Percentiles rank a stretch among this genome's conserved stretches.
Evolutionary conservation across 306 rosid genomes (phyloP).

Genomic region (Alnus glutinosa): DNA sequence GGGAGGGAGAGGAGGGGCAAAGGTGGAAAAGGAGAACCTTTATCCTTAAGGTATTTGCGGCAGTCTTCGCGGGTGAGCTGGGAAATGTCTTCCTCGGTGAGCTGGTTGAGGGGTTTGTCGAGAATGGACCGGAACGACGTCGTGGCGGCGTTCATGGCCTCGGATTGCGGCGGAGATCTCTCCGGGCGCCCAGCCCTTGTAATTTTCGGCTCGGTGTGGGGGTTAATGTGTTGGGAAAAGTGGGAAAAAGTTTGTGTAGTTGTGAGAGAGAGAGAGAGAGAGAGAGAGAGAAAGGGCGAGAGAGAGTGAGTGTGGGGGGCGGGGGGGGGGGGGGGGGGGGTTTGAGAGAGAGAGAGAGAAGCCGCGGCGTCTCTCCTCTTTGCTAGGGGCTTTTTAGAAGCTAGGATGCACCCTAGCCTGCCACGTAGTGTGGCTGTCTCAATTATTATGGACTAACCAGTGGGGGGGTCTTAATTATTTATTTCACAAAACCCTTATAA

Average conservation of each 20-base stretch:
- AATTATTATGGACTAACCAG: slow-evolving; percentile 50
- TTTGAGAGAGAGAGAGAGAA: neutral
- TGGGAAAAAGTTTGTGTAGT: neutral
- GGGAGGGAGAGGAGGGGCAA: slow-evolving; percentile 42
- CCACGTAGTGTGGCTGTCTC: slow-evolving; percentile 67
- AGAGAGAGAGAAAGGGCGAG: neutral
- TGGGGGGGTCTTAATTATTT: neutral
- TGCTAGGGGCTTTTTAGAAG: slow-evolving; percentile 42
- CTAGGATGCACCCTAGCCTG: slow-evolving; percentile 88
- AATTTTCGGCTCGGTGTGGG: slow-evolving; percentile 17
- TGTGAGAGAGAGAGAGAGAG: neutral
- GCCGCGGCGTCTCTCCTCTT: slow-evolving; percentile 22
- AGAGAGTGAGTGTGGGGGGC: neutral
- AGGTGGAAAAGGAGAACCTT: slow-evolving; percentile 53
- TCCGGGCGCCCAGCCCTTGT: neutral
- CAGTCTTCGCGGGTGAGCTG: slow-evolving; percentile 99
- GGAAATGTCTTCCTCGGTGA: slow-evolving; percentile 98
- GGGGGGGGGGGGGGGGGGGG: slow-evolving; percentile 8
- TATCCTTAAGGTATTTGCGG: slow-evolving; percentile 91
- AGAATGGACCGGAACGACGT: slow-evolving; percentile 77
- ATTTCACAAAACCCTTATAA: neutral
- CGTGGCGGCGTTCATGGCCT: slow-evolving; percentile 66
- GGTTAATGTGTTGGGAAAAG: slow-evolving; percentile 10
- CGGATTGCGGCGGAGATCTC: slow-evolving; percentile 34
- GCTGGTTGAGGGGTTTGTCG: slow-evolving; percentile 84